Evolutionary conservation across 2,329 filamentous ascomycete species (phyloP).

Genomic region (Huntiella bhutanensis): DNA sequence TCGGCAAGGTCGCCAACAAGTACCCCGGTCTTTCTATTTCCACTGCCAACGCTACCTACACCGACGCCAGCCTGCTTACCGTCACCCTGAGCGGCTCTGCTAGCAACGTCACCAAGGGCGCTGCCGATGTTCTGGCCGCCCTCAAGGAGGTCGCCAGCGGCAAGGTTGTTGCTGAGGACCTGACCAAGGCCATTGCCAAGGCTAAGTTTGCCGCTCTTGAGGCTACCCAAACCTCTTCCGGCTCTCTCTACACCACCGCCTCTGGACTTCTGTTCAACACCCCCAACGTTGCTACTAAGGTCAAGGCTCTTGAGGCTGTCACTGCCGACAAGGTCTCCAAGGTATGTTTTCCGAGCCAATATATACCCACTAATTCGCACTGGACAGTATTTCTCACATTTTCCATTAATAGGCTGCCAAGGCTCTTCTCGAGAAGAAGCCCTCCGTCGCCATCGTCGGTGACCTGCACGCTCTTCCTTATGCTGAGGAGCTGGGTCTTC

Average conservation of each 20-base stretch:
- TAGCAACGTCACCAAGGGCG: conserved; percentile 50
- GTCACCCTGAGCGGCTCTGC: conserved; percentile 65
- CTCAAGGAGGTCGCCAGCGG: conserved; percentile 67
- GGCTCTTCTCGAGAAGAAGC: conserved; percentile 70
- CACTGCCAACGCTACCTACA: conserved; percentile 71
- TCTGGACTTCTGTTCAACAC: conserved; percentile 63
- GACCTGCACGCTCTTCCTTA: conserved; percentile 83
- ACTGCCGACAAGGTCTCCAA: conserved; percentile 51
- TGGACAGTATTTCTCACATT: conserved; percentile 15
- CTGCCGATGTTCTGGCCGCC: conserved; percentile 58
- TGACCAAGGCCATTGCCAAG: conserved; percentile 78
- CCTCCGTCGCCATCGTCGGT: conserved; percentile 73
- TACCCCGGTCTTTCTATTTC: conserved; percentile 47
- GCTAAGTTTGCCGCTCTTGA: conserved; percentile 88
- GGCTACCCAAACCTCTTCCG: conserved; percentile 55
- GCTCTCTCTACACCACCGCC: conserved; percentile 67
- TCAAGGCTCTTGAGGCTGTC: conserved; percentile 62
- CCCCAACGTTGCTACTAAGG: conserved; percentile 65
- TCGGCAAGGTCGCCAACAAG: conserved; percentile 57
- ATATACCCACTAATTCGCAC: no score
- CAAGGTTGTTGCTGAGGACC: conserved; percentile 60
- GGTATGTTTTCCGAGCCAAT: neutral
- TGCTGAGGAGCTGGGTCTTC: conserved; percentile 83
- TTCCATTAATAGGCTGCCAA: conserved; percentile 53
- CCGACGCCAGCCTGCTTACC: conserved; percentile 78